Base-by-base conservation (phyloP, 768 basidiomycete genomes). In the Dentipellis fragilis region DNA sequence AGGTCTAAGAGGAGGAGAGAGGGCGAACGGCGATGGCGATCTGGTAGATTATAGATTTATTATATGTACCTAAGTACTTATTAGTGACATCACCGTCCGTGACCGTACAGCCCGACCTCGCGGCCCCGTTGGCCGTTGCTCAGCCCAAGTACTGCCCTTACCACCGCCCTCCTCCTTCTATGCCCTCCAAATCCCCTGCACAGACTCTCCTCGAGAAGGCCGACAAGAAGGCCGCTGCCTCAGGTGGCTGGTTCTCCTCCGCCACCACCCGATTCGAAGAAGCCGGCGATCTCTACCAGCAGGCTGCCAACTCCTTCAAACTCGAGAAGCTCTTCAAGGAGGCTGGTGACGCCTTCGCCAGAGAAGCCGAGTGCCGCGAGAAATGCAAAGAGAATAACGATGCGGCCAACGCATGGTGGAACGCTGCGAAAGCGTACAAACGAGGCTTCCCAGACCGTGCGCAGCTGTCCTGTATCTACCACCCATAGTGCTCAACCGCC, bases 321-420 rank as follows among this genome's bases (percentile, higher is more conserved):
- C 76, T 96, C 57, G 94, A 97, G 67, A 93, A 93, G 68, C 75
- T 80, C 56, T 97, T 92, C 75, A 88, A 85, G 67, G 89, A 92
- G 59, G 89, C 92, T 1, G 96, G 96, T 3, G 89, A 94, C 70
- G 83, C 89, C 12, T 95, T 94, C 66, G 81, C 92, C 42, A 81
- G 87, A 61, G 96, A 98, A 66, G 96, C 95, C 1, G 93, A 97
- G 64, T 96, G 93, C 69, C 80, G 93, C 63, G 85, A 94, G 71
- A 83, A 85, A 58, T 86, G 83, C 64, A 86, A 88, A 49, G 95
- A 98, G 71, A 71, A 68, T 49, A 93, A 93, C 61, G 96, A 98
- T 62, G 94, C 95, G n/a, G 89, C 93, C 19, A 95, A 94, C 67
- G 94, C 94, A 9, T 98, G 88, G 87, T 97, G 95, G 90, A 96